Conservation (phyloP, 2,329 filamentous ascomycete genomes). For the Aureobasidium zeae region DNA sequence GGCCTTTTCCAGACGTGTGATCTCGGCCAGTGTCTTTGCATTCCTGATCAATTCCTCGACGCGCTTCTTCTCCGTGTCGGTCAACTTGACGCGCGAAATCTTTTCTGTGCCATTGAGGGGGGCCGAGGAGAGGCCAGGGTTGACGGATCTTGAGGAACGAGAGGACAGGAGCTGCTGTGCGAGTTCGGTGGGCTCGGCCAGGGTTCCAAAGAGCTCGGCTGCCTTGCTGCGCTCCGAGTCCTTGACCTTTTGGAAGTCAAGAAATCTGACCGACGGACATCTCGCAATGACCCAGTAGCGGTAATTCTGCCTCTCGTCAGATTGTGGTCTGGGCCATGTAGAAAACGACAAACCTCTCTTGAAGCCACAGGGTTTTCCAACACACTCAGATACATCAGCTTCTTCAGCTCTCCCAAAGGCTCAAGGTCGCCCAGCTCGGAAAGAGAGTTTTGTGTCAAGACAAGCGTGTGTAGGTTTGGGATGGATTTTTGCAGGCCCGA, state of each 20-base stretch:
- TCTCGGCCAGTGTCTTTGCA: slow-evolving; percentile 82
- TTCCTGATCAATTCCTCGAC: slow-evolving; percentile 81
- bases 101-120: slow-evolving; percentile 32
- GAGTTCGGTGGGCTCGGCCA: slow-evolving; percentile 66
- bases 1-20: slow-evolving; percentile 82
- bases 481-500: slow-evolving; percentile 62
- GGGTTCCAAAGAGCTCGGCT: slow-evolving; percentile 65
- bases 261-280: slow-evolving; percentile 73
- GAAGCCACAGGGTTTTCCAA: slow-evolving; percentile 82
- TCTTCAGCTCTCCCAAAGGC: slow-evolving; percentile 57
- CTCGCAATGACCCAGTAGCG: slow-evolving; percentile 85
- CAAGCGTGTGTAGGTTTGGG: slow-evolving; percentile 72
- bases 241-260: slow-evolving; percentile 89
- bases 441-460: slow-evolving; percentile 75
- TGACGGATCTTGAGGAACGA: slow-evolving; percentile 65
- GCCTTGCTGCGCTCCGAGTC: slow-evolving; percentile 71
- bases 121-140: slow-evolving; percentile 33
- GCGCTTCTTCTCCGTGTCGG: slow-evolving; percentile 75
- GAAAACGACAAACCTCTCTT: slow-evolving; percentile 65
- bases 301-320: slow-evolving; percentile 58
- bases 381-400: slow-evolving; percentile 70
- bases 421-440: slow-evolving; percentile 81
- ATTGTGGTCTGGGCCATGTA: not conserved
- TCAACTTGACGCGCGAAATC: slow-evolving; percentile 46
- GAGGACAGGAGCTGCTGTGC: slow-evolving; percentile 75